These are phyloP conservation scores for Hygrophila difformis DNA, from an alignment of 257 asterid genomes.

Conservation along the genomic window DNA sequence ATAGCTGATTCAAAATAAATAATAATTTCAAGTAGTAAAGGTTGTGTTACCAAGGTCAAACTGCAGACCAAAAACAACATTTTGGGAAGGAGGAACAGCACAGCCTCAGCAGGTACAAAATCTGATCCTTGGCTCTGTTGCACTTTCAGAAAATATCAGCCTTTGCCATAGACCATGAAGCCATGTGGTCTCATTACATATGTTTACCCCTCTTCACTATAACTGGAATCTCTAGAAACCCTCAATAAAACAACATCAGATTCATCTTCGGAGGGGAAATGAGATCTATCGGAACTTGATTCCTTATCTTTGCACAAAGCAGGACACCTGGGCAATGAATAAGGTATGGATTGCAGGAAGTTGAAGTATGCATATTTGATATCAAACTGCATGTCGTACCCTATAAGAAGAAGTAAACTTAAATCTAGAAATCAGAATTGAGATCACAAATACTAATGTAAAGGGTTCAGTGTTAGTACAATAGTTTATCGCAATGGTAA, in stretches of 20 bases:
- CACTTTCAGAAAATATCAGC: too few relatives aligned
- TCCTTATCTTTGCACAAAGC: slow-evolving; percentile 9
- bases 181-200: too few relatives aligned
- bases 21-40: too few relatives aligned
- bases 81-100: too few relatives aligned
- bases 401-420: slow-evolving; percentile 31
- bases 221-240: background rate
- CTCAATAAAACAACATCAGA: slow-evolving; percentile 15
- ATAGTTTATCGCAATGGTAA: slow-evolving; percentile 76
- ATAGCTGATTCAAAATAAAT: too few relatives aligned
- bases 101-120: too few relatives aligned
- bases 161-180: too few relatives aligned
- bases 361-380: slow-evolving; percentile 85
- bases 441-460: background rate
- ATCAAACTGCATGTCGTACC: slow-evolving; percentile 96
- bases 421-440: slow-evolving; percentile 1
- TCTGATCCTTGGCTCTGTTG: too few relatives aligned
- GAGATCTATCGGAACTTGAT: slow-evolving; percentile 11
- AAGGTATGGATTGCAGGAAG: slow-evolving; percentile 61
- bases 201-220: slow-evolving; percentile 4
- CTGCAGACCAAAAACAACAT: too few relatives aligned
- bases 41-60: too few relatives aligned
- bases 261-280: slow-evolving; percentile 17
- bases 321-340: slow-evolving; percentile 21
- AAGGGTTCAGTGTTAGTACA: slow-evolving; percentile 30